Evolutionary conservation across 805 yeast genomes (phyloP).

Genomic region (Teunomyces cretensis): DNA sequence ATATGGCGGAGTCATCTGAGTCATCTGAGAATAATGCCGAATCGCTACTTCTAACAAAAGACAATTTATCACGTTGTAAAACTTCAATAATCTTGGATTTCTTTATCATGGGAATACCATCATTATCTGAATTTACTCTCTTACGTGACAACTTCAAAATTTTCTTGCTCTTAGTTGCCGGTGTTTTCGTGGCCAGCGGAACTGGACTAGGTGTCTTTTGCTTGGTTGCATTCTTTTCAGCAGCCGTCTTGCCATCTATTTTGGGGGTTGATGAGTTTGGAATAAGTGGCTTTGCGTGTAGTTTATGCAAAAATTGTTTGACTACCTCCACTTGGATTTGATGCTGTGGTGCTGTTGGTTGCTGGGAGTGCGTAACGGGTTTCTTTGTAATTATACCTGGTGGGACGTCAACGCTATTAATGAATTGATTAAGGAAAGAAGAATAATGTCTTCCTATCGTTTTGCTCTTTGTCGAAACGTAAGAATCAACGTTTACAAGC

Average conservation of each 20-base stretch:
- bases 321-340: too few relatives aligned
- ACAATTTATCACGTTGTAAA: slow-evolving; percentile 5
- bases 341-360: neutral
- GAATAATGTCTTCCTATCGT: neutral
- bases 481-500: neutral
- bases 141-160: neutral
- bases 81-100: slow-evolving; percentile 10
- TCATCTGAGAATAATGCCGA: slow-evolving; percentile 10
- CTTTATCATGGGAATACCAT: slow-evolving; percentile 8
- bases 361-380: neutral
- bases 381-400: too few relatives aligned
- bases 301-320: too few relatives aligned
- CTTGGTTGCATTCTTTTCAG: neutral
- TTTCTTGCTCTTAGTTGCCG: neutral
- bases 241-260: too few relatives aligned
- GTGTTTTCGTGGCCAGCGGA: neutral
- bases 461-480: neutral
- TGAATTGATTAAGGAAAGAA: neutral
- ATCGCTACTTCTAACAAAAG: slow-evolving; percentile 8
- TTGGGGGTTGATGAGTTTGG: too few relatives aligned
- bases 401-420: neutral
- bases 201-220: neutral
- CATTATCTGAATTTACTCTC: neutral
- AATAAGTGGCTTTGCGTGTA: too few relatives aligned
- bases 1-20: slow-evolving; percentile 5